Base-by-base conservation (phyloP, 2,329 filamentous ascomycete species). In the Bimuria novae-zelandiae region DNA sequence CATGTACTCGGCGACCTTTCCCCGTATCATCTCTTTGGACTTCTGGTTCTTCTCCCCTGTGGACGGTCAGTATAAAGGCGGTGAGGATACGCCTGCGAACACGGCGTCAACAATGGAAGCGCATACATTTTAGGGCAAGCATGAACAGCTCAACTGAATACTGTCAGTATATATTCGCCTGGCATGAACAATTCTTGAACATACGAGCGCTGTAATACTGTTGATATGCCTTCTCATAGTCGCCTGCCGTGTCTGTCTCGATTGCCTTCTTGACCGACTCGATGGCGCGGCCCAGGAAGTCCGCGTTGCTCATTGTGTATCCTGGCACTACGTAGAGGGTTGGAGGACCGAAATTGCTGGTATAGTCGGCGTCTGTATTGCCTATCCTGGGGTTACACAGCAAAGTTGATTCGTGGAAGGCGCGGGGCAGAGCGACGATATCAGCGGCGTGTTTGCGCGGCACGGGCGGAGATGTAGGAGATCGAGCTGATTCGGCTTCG, bases 261-360 rank as follows among this genome's bases (percentile, higher is more conserved):
- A 99, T 97, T 64, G 94, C 94, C 77, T 96, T 95, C 78, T 96
- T 96, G 69, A 99, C 93, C 76, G 90, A 88, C 71, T 95, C 91
- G 80, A 97, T 97, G 68, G 94, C 94, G 68, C 93, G 91, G 70
- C 92, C 92, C 69, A 97, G 86, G 75, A 97, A 99, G 79, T 99
- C 94, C 75, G 91, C 95, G 74, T 92, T 92, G 65, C 92, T 96
- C 92, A 97, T 97, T 19, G 48, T 51, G 42, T 12, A 14, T 35
- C 17, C 21, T 25, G 19, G 21, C 19, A 7, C 33, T 32, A 7
- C 19, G 16, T 29, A 8, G 16, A 32, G 16, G 7, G 10, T 7
- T 8, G 3, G 27, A 14, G 10, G 4, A 7, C 36, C 36, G 16
- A 10, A 29, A 14, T 16, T 29, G 2, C n/a, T 43, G 14, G 7